Evolutionary conservation across 371 early-diverging fungal genomes (phyloP), one percentile per base, ranked within the genome.

Genomic region (Mycotypha africana): DNA sequence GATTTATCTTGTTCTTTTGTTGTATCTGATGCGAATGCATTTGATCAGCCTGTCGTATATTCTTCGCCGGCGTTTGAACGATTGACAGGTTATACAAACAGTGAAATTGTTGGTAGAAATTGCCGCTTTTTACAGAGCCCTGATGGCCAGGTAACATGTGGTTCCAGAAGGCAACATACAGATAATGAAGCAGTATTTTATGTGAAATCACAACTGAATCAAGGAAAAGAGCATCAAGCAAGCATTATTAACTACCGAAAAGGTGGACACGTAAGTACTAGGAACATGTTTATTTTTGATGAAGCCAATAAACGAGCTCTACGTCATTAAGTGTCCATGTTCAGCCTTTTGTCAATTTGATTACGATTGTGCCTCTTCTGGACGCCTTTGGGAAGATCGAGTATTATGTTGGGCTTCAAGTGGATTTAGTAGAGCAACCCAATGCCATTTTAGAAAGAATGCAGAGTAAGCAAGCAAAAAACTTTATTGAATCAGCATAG

Each of bases 81-180:
- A 56, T 45, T 86, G 30, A 84, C 86, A 9, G 84, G 82, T 0
- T 86, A 82, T 45, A 34, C 47, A 1, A 48, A 49, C 12, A 36
- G 22, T 17, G 85, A 86, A 52, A 67, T 78, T 34, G 42, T 86
- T 2, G 79, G 82, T n/a, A 55, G 66, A 19, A 84, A 82, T 45
- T 86, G 86, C 59, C 67, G 86, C 4, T 86, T 86, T 42, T 50
- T 86, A 37, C 86, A 78, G 47, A 43, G 66, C 7, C 72, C 76
- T 9, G 70, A 71, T 49, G 76, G 78, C 4, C 57, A 57, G n/a
- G 78, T 75, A 4, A 56, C 64, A 8, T 33, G 54, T 15, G 76
- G 76, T 2, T 71, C 74, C 2, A 47, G 64, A 17, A 60, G 84
- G 15, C 53, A 64, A 34, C 68, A 70, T 40, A 77, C 78, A 1